Evolutionary conservation across 352 stramenopile genomes (phyloP).

Genomic region (Globisporangium rhizosaccharum): DNA sequence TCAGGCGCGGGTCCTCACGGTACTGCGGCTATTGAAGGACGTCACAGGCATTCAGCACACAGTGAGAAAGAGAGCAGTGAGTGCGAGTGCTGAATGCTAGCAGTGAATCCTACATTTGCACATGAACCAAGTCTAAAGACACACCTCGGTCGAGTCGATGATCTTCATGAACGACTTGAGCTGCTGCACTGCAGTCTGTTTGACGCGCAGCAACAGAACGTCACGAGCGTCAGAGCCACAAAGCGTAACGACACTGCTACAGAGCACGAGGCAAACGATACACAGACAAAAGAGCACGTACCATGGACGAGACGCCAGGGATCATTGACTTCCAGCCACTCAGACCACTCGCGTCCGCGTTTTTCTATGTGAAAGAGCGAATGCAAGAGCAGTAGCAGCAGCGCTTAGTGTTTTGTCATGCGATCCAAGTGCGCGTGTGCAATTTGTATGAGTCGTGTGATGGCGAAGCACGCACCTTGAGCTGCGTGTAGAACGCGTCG

Average conservation of each 20-base stretch:
- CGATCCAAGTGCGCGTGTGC: neutral
- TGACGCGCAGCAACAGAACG: neutral
- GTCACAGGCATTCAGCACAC: neutral
- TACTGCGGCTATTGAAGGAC: conserved; percentile 38
- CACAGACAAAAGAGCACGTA: conserved; percentile 12
- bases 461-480: conserved; percentile 37
- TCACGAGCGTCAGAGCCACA: neutral
- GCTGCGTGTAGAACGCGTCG: conserved; percentile 58
- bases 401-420: neutral
- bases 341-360: conserved; percentile 57
- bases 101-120: too few species aligned
- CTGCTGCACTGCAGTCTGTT: conserved; percentile 77
- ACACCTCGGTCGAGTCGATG: conserved; percentile 68
- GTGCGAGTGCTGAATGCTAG: neutral
- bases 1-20: conserved; percentile 64
- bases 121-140: neutral
- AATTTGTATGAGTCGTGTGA: neutral
- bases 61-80: neutral
- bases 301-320: conserved; percentile 72
- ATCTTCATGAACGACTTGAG: conserved; percentile 81
- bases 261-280: neutral
- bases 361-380: conserved; percentile 40
- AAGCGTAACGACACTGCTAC: too few species aligned
- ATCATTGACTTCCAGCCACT: conserved; percentile 81
- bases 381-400: neutral